Evolutionary conservation across 169 alveolate genomes (phyloP).

Genomic region (Eimeria sp.): DNA sequence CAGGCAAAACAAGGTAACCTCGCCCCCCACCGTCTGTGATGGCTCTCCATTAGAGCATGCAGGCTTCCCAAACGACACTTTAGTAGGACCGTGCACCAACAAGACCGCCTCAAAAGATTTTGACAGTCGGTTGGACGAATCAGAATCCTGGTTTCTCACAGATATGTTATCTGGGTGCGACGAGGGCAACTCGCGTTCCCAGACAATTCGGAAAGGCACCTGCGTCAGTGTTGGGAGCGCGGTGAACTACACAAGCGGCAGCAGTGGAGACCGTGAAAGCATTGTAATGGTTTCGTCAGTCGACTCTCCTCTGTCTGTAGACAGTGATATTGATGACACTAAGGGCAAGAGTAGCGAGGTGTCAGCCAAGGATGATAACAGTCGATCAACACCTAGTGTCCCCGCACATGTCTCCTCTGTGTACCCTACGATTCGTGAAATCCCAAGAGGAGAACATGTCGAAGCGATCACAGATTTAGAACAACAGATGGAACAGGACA

Average conservation of each 20-base stretch:
- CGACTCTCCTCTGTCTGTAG: conserved; percentile 24
- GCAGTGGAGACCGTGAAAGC: neutral
- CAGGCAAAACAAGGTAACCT: neutral
- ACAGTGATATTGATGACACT: neutral
- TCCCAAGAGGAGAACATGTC: neutral
- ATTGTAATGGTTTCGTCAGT: conserved; percentile 59
- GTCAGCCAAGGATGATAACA: conserved; percentile 17
- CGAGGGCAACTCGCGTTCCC: neutral
- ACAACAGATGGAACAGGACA: neutral
- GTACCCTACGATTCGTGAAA: neutral
- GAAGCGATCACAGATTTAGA: neutral
- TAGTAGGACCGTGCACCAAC: neutral
- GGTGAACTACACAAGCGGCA: neutral
- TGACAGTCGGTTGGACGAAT: conserved; percentile 31
- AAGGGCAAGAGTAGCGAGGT: conserved; percentile 1
- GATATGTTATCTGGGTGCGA: conserved; percentile 37
- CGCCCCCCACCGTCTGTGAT: neutral
- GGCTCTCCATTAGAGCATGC: neutral
- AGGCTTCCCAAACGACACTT: neutral
- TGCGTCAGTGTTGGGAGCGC: neutral
- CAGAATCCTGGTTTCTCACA: conserved; percentile 50
- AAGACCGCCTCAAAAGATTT: neutral
- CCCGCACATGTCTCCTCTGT: neutral
- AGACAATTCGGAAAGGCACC: neutral
- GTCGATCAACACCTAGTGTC: neutral